These are phyloP conservation scores for Fusarium udum DNA, from an alignment of 2,329 filamentous ascomycete genomes.

Conservation along the genomic window DNA sequence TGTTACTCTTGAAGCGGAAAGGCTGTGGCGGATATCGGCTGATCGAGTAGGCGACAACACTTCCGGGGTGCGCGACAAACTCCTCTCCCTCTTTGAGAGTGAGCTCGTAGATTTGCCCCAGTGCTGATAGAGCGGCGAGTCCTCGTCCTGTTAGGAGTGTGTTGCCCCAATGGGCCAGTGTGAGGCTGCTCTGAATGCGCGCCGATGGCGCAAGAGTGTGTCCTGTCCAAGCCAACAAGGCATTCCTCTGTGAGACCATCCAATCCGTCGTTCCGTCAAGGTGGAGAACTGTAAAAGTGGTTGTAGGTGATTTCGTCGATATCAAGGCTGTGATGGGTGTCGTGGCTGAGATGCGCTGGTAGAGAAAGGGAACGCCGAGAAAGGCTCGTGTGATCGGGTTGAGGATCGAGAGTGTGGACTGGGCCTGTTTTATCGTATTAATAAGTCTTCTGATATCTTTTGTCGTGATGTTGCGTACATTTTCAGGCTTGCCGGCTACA, in stretches of 20 bases:
- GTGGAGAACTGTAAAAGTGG: conserved; percentile 86
- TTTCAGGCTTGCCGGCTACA: conserved; percentile 88
- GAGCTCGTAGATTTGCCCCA: conserved; percentile 89
- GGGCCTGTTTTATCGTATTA: conserved; percentile 63
- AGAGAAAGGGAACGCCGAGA: conserved; percentile 92
- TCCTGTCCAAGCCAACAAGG: conserved; percentile 95
- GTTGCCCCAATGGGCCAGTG: conserved; percentile 89
- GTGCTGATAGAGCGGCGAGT: conserved; percentile 83
- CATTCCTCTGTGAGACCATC: conserved; percentile 88
- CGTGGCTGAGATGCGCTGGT: conserved; percentile 89
- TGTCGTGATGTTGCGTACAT: conserved; percentile 62
- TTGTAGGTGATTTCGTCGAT: conserved; percentile 84
- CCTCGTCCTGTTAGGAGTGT: conserved; percentile 89
- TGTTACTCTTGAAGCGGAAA: conserved; percentile 85
- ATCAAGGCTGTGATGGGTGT: conserved; percentile 89
- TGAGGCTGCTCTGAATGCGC: conserved; percentile 77
- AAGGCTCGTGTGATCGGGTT: conserved; percentile 82
- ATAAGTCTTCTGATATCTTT: neutral
- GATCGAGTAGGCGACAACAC: conserved; percentile 90
- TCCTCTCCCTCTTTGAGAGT: conserved; percentile 84
- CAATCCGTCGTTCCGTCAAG: conserved; percentile 95
- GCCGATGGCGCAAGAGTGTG: conserved; percentile 82
- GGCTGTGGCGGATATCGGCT: conserved; percentile 78
- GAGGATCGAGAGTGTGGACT: conserved; percentile 88
- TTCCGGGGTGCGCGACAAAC: conserved; percentile 89